A percentile compares a stretch with the other conserved stretches of the same genome.
phyloP scores from a whole-genome alignment of 2,329 filamentous ascomycete species.

The Hypoxylon sp. region DNA sequence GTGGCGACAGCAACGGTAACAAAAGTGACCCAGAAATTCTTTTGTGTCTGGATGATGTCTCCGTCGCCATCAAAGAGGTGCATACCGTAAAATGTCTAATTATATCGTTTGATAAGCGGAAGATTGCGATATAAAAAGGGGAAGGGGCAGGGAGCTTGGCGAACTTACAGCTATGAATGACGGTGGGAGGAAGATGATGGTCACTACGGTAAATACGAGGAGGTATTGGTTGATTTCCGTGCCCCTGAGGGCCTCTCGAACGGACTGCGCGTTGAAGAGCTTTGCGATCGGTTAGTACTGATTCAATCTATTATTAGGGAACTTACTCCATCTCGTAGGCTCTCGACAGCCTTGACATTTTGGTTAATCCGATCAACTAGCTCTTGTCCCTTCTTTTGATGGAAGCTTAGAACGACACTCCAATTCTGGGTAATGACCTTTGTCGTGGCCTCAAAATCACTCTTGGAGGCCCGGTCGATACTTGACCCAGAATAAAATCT shows the following conservation, averaged over 20 bases:
- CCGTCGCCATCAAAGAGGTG: slow-evolving; percentile 1
- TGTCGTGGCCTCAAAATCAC: neutral
- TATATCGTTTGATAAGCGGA: neutral
- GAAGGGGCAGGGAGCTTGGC: neutral
- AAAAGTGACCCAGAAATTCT: neutral
- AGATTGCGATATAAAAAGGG: neutral
- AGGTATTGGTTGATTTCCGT: neutral
- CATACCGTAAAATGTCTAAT: slow-evolving; percentile 2
- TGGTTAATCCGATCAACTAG: neutral
- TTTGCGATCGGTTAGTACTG: neutral
- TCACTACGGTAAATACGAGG: neutral
- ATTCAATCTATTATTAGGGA: neutral
- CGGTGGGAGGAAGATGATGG: neutral
- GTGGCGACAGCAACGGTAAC: neutral
- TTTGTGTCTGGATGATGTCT: neutral
- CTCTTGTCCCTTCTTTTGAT: neutral
- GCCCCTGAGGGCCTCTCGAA: slow-evolving; percentile 1
- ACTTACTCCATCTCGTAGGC: neutral
- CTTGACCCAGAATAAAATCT: neutral
- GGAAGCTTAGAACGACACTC: neutral
- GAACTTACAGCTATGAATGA: slow-evolving; percentile 1
- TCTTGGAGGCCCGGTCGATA: neutral
- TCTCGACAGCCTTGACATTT: neutral
- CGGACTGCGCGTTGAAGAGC: slow-evolving; percentile 1
- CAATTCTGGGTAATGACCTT: neutral